Evolutionary conservation across 148 eudicot genomes (phyloP).

Genomic region (Fagopyrum homotropicum): DNA sequence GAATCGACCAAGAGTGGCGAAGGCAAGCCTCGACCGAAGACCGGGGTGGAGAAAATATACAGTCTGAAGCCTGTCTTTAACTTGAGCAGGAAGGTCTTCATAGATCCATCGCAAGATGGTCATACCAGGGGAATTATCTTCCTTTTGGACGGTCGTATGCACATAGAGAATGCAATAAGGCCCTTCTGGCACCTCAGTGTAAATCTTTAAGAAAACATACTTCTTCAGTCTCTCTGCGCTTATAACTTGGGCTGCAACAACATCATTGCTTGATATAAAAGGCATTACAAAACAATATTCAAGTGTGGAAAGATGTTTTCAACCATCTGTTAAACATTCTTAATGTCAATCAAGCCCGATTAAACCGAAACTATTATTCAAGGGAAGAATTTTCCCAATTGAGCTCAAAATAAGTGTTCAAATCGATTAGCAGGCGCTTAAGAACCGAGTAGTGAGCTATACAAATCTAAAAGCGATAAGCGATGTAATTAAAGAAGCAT

Average conservation of each 20-base stretch:
- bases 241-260: constrained; percentile 56
- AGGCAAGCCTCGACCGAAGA: constrained; percentile 77
- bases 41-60: constrained; percentile 95
- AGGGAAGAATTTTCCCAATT: not conserved
- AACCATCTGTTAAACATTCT: not conserved
- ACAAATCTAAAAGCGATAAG: not conserved
- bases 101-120: constrained; percentile 92
- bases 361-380: not conserved
- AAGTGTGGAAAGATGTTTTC: not conserved
- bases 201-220: constrained; percentile 65
- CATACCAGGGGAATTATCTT: constrained; percentile 86
- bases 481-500: not conserved
- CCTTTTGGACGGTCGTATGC: constrained; percentile 77
- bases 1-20: constrained; percentile 93
- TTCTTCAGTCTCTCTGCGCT: constrained; percentile 71
- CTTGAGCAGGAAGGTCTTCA: constrained; percentile 74
- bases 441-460: not conserved
- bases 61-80: constrained; percentile 83
- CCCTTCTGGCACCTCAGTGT: constrained; percentile 66
- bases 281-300: not conserved
- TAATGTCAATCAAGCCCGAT: not conserved
- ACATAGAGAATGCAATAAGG: constrained; percentile 78
- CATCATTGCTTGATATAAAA: not conserved
- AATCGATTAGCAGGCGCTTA: not conserved
- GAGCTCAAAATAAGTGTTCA: not conserved